Conservation (phyloP, 2,329 filamentous ascomycete genomes). For the Pestalotiopsis sp. region DNA sequence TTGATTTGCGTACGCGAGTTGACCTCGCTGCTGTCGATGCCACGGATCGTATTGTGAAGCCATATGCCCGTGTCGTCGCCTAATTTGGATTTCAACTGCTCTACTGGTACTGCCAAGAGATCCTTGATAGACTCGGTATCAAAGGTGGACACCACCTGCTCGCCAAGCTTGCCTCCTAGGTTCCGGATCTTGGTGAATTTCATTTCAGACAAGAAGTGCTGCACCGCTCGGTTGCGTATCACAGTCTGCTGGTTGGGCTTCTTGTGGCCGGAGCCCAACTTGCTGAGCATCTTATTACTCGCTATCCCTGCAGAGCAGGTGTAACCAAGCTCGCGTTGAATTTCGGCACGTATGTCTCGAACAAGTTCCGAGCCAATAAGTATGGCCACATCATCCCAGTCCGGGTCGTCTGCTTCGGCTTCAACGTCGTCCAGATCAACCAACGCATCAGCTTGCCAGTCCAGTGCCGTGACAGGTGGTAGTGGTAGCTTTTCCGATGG, state of each 20-base stretch:
- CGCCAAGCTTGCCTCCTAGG: conserved; percentile 91
- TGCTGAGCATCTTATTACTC: conserved; percentile 92
- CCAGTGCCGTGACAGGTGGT: conserved; percentile 68
- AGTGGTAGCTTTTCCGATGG: conserved; percentile 70
- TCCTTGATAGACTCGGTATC: conserved; percentile 79
- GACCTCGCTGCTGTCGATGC: conserved; percentile 85
- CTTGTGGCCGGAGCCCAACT: conserved; percentile 86
- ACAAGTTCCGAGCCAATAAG: conserved; percentile 89
- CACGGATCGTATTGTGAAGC: conserved; percentile 83
- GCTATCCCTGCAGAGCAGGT: conserved; percentile 91
- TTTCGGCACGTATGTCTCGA: conserved; percentile 67
- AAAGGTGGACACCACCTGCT: conserved; percentile 80
- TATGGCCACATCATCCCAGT: conserved; percentile 95
- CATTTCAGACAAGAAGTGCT: conserved; percentile 78
- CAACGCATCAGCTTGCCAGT: conserved; percentile 84
- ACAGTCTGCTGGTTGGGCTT: conserved; percentile 95
- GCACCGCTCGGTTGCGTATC: conserved; percentile 81
- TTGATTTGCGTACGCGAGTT: conserved; percentile 92
- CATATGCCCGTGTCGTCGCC: conserved; percentile 84
- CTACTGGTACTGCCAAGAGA: conserved; percentile 70
- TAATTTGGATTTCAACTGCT: conserved; percentile 75
- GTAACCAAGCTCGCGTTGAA: conserved; percentile 75
- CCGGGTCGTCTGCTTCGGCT: conserved; percentile 77
- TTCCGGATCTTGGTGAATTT: conserved; percentile 96
- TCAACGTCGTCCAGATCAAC: conserved; percentile 74